Conservation (phyloP, 495 filamentous ascomycete genomes). For the Talaromyces ruber region DNA sequence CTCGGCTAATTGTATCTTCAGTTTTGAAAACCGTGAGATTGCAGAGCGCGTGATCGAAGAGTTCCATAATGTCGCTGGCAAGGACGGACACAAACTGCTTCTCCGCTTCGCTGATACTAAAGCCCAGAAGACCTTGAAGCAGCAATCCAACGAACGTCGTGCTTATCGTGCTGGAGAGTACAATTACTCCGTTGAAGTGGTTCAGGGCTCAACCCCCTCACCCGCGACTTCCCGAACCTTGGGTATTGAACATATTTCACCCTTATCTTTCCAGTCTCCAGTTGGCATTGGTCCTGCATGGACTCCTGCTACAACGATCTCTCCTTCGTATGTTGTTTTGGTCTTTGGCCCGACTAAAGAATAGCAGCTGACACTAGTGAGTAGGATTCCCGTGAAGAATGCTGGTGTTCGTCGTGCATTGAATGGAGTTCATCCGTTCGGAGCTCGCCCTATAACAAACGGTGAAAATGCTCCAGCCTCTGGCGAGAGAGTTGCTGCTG, state of each 20-base stretch:
- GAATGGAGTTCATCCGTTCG: conserved; percentile 1
- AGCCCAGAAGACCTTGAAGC: conserved; percentile 91
- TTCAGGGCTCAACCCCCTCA: conserved; percentile 35
- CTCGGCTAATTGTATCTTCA: conserved; percentile 18
- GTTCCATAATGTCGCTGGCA: conserved; percentile 62
- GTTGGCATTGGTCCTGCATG: conserved; percentile 30
- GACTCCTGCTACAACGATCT: conserved; percentile 43
- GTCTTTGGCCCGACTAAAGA: background rate
- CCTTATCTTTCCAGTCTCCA: conserved; percentile 33
- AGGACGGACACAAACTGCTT: conserved; percentile 71
- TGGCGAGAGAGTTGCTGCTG: background rate
- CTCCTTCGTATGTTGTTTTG: conserved; percentile 31
- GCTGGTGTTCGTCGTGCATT: conserved; percentile 1
- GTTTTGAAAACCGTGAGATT: conserved; percentile 78
- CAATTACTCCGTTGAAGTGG: conserved; percentile 51
- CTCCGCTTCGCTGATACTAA: conserved; percentile 96
- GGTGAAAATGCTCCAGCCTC: background rate
- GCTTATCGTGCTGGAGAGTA: conserved; percentile 94
- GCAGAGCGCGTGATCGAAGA: conserved; percentile 79
- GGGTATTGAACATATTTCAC: conserved; percentile 32
- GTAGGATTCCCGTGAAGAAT: conserved; percentile 30
- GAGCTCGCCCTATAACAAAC: background rate
- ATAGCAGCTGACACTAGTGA: conserved; percentile 15
- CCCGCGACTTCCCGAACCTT: conserved; percentile 24
- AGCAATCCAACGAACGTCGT: conserved; percentile 83